Percentiles rank a stretch among this genome's conserved stretches.
These are phyloP conservation scores for Trichopus zeylanicus DNA, from an alignment of 116 monocot genomes.

Conservation along the genomic window DNA sequence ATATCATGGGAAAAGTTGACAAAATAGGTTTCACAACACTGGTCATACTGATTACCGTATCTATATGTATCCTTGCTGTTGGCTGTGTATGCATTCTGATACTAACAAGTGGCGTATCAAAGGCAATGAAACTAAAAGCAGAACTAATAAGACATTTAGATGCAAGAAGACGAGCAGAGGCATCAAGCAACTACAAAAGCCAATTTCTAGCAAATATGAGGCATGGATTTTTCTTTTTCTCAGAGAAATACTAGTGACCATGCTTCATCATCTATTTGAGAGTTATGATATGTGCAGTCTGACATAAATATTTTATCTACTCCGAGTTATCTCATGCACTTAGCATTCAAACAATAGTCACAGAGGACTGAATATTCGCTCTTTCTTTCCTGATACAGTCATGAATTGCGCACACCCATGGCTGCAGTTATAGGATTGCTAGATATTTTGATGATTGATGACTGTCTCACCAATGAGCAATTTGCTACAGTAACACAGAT, in stretches of 20 bases:
- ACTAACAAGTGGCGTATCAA: slow-evolving; percentile 52
- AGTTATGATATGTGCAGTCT: not conserved
- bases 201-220: slow-evolving; percentile 68
- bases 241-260: not conserved
- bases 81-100: slow-evolving; percentile 53
- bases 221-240: slow-evolving; percentile 4
- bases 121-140: slow-evolving; percentile 57
- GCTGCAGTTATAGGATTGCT: slow-evolving; percentile 56
- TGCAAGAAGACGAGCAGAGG: slow-evolving; percentile 62
- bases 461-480: slow-evolving; percentile 47
- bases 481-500: slow-evolving; percentile 45
- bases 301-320: not conserved
- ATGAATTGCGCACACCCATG: slow-evolving; percentile 58
- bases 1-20: slow-evolving; percentile 62
- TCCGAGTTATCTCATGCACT: not conserved
- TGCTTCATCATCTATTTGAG: not conserved
- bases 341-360: not conserved
- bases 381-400: slow-evolving; percentile 25
- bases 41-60: slow-evolving; percentile 38
- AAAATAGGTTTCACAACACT: slow-evolving; percentile 43
- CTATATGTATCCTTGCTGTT: slow-evolving; percentile 35
- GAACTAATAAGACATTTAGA: slow-evolving; percentile 59
- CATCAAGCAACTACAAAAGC: slow-evolving; percentile 65
- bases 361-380: not conserved
- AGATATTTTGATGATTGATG: slow-evolving; percentile 47